phyloP scores from a whole-genome alignment of 306 rosid genomes.

The Glycyrrhiza uralensis region DNA sequence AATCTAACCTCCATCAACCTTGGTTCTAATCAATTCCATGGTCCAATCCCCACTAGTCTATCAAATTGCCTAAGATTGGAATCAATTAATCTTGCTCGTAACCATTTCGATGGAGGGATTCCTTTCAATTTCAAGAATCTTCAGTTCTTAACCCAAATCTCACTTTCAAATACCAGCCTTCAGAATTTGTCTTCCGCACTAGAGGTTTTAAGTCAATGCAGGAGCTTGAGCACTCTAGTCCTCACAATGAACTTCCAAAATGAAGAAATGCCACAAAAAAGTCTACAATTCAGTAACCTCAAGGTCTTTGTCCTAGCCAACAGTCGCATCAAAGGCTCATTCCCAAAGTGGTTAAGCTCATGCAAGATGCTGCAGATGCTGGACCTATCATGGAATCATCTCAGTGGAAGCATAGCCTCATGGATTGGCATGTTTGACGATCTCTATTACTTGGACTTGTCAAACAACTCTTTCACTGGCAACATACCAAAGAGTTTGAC shows the following conservation, averaged over 20 bases:
- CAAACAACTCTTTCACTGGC: constrained; percentile 47
- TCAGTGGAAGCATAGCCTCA: constrained; percentile 30
- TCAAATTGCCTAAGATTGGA: constrained; percentile 30
- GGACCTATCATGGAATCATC: constrained; percentile 47
- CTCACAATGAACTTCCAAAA: constrained; percentile 29
- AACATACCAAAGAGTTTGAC: constrained; percentile 29
- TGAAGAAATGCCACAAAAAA: constrained; percentile 34
- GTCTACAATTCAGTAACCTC: constrained; percentile 29
- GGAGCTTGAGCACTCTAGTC: constrained; percentile 22
- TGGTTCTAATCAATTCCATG: constrained; percentile 30
- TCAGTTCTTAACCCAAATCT: constrained; percentile 19
- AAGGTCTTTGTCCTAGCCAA: constrained; percentile 29
- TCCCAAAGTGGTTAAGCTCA: constrained; percentile 49
- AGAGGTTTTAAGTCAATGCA: constrained; percentile 32
- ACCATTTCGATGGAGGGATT: constrained; percentile 17
- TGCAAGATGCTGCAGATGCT: constrained; percentile 37
- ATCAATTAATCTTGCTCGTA: constrained; percentile 23
- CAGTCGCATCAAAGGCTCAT: constrained; percentile 36
- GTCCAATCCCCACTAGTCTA: constrained; percentile 35
- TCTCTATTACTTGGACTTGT: constrained; percentile 32
- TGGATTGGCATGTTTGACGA: constrained; percentile 36
- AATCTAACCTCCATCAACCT: constrained; percentile 35
- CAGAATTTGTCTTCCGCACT: constrained; percentile 38
- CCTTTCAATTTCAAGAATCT: constrained; percentile 32
- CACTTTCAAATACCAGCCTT: constrained; percentile 18